Base-by-base conservation (phyloP, 2,329 filamentous ascomycete species). In the Exophiala sp. region DNA sequence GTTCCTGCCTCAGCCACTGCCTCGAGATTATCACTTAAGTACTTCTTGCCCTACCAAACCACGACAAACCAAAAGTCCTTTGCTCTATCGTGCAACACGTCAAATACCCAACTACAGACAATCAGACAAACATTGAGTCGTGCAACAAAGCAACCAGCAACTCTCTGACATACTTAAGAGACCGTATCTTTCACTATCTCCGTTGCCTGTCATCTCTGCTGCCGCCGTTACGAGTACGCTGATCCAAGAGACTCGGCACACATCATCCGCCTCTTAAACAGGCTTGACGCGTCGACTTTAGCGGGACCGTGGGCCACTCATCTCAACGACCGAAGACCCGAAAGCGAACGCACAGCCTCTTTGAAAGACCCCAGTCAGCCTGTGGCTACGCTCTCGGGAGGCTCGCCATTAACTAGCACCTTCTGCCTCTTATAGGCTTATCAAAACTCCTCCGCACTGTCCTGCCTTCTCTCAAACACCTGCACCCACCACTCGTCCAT, bases 201-300 rank as follows among this genome's bases (percentile, higher is more conserved):
- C 24, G 24, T 29, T 29, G 24, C 24, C 24, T 29, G 24, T 29
- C 24, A 29, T 29, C 24, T 29, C 7, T 5, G 5, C 24, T 5
- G 5, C 24, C 24, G 24, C 24, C 24, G 7, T 29, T 29, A 29
- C 24, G 24, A 29, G 35, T 38, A 38, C 35, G 14, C 14, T 38
- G 20, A 9, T 2, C 16, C 38, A 9, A 51, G 38, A 32, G 18
- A 42, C 53, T 43, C 43, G 44, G 53, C 53, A 52, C 32, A 47
- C 47, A 34, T 55, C 47, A 55, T 51, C 52, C 47, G 39, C 38
- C 46, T 33, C 29, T 16, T 14, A 48, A 29, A 20, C 21, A 24
- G 41, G 20, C 41, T 38, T 50, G 33, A 55, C 53, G 40, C 32
- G 43, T 42, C 38, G 7, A 12, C 47, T 41, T 11, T 18, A 29